phyloP scores from a whole-genome alignment of 768 basidiomycete species.

The Amanita inopinata region DNA sequence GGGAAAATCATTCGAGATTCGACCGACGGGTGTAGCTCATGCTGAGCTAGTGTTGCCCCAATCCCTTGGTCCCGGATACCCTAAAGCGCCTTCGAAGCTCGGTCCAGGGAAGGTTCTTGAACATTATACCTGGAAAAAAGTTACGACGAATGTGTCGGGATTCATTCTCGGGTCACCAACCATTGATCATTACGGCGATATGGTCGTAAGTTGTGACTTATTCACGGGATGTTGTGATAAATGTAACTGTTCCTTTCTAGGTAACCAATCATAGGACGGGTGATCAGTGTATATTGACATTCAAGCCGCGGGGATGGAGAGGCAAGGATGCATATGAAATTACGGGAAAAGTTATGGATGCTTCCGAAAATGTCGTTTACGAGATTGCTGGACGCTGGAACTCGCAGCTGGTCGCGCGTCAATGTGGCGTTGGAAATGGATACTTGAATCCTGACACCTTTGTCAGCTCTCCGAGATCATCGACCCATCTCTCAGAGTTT shows the following conservation, averaged over 20 bases:
- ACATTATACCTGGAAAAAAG: constrained; percentile 95
- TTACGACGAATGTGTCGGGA: constrained; percentile 82
- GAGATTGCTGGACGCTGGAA: constrained; percentile 96
- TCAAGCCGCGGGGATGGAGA: constrained; percentile 94
- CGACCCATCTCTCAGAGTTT: constrained; percentile 51
- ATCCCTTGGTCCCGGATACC: constrained; percentile 53
- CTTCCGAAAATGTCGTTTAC: constrained; percentile 55
- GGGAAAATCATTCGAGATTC: constrained; percentile 93
- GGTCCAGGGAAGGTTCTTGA: constrained; percentile 58
- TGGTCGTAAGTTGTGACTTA: no score
- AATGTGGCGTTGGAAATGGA: constrained; percentile 45
- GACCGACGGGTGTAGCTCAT: constrained; percentile 92
- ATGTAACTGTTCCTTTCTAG: no score
- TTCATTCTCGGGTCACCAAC: constrained; percentile 87
- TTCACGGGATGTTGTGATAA: no score
- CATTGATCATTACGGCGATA: constrained; percentile 92
- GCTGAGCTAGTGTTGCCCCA: constrained; percentile 71
- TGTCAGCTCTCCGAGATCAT: constrained; percentile 24
- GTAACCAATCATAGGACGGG: constrained; percentile 89
- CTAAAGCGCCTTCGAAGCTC: constrained; percentile 35
- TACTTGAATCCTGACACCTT: constrained; percentile 65
- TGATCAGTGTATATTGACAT: constrained; percentile 81
- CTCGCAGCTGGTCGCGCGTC: constrained; percentile 83
- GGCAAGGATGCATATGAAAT: constrained; percentile 91
- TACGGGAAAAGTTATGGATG: constrained; percentile 70